Percentiles rank a stretch among this genome's conserved stretches.
Conservation (phyloP, 2,329 filamentous ascomycete genomes). For the Aureobasidium sp. region DNA sequence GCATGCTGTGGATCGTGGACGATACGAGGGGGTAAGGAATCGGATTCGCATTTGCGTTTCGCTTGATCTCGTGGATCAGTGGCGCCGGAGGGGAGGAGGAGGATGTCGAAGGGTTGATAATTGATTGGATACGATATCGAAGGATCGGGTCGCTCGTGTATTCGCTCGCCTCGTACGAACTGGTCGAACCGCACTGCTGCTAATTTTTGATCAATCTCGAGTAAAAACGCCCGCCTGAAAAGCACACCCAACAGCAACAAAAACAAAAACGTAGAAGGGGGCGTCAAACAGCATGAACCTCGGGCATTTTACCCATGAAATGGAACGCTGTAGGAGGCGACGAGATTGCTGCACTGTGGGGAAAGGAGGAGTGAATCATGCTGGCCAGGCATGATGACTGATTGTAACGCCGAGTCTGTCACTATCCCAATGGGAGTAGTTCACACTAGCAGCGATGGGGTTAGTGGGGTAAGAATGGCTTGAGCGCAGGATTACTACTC, state of each 20-base stretch:
- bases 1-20: constrained; percentile 6
- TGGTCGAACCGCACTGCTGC: constrained; percentile 6
- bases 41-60: not conserved
- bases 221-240: constrained; percentile 5
- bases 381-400: not conserved
- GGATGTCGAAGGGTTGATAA: constrained; percentile 7
- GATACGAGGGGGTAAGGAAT: not conserved
- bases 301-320: not conserved
- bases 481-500: constrained; percentile 45
- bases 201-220: constrained; percentile 10
- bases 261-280: not conserved
- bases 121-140: constrained; percentile 12
- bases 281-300: constrained; percentile 7
- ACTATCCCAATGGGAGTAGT: constrained; percentile 1
- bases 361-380: not conserved
- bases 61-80: constrained; percentile 3
- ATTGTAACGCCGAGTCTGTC: not conserved
- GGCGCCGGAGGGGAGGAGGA: not conserved
- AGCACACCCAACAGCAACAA: not conserved
- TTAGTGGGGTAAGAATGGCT: not conserved
- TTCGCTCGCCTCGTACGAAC: constrained; percentile 8
- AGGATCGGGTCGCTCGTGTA: constrained; percentile 8
- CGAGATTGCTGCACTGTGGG: not conserved
- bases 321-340: constrained; percentile 6
- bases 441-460: not conserved